These are phyloP conservation scores for Diospyros lotus DNA, from an alignment of 148 eudicot species.

Conservation along the genomic window DNA sequence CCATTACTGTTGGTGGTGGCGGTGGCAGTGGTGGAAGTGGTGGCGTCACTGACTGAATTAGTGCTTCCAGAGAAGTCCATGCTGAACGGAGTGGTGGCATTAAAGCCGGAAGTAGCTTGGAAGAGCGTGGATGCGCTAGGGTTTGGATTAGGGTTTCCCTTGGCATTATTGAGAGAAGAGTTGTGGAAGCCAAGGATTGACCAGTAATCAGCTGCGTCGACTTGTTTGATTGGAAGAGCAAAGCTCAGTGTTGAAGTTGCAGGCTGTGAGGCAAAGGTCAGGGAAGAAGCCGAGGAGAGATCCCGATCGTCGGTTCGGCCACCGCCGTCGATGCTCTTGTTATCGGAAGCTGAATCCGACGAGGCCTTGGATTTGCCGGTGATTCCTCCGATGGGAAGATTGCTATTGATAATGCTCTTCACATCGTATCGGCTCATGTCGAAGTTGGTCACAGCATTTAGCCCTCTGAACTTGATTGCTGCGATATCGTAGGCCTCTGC, in stretches of 20 bases:
- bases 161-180: background rate
- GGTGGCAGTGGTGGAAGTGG: background rate
- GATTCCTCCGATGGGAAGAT: slow-evolving; percentile 66
- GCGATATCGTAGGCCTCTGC: slow-evolving; percentile 97
- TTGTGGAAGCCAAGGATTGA: slow-evolving; percentile 23
- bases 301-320: slow-evolving; percentile 11
- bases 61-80: slow-evolving; percentile 16
- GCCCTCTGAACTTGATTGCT: slow-evolving; percentile 84
- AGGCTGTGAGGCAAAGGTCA: slow-evolving; percentile 16
- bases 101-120: slow-evolving; percentile 13
- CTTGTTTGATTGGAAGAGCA: slow-evolving; percentile 35
- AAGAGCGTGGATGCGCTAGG: background rate
- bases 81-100: slow-evolving; percentile 22
- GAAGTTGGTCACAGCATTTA: slow-evolving; percentile 84
- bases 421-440: slow-evolving; percentile 91
- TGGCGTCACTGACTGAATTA: too few relatives aligned
- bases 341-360: slow-evolving; percentile 21
- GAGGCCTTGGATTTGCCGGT: slow-evolving; percentile 38
- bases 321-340: slow-evolving; percentile 13
- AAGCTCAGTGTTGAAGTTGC: slow-evolving; percentile 25
- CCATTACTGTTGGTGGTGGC: slow-evolving; percentile 13
- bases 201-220: slow-evolving; percentile 29
- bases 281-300: slow-evolving; percentile 20
- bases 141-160: background rate
- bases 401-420: slow-evolving; percentile 58